Conservation (phyloP, 495 filamentous ascomycete genomes). For the Podospora australis region DNA sequence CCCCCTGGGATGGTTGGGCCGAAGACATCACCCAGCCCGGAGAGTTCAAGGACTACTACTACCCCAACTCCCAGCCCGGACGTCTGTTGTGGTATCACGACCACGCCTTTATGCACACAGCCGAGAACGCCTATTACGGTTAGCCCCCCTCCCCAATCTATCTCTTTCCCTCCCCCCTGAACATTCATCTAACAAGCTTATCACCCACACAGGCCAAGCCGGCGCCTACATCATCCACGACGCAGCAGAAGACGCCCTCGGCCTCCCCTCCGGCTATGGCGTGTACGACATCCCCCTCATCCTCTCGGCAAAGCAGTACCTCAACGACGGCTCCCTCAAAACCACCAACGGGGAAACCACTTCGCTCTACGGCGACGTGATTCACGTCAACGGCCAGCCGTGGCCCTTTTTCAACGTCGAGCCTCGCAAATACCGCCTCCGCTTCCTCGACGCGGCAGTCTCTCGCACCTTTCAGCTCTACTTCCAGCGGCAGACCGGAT, state of each 20-base stretch:
- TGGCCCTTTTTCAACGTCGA: slow-evolving; percentile 52
- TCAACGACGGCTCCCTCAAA: slow-evolving; percentile 39
- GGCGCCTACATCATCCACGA: slow-evolving; percentile 41
- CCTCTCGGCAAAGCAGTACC: slow-evolving; percentile 44
- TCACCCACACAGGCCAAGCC: slow-evolving; percentile 30
- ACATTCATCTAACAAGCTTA: not conserved
- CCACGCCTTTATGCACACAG: slow-evolving; percentile 41
- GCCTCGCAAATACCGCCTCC: slow-evolving; percentile 52
- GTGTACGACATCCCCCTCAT: slow-evolving; percentile 47
- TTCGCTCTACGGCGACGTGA: slow-evolving; percentile 48
- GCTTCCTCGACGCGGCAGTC: slow-evolving; percentile 45
- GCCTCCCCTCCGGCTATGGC: slow-evolving; percentile 42
- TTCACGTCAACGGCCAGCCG: slow-evolving; percentile 51
- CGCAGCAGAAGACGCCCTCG: slow-evolving; percentile 35
- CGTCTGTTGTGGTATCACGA: slow-evolving; percentile 56
- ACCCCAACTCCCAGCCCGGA: slow-evolving; percentile 45
- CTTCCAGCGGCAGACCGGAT: slow-evolving; percentile 24
- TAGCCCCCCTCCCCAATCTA: not conserved
- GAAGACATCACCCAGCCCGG: slow-evolving; percentile 42
- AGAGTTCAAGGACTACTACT: slow-evolving; percentile 57
- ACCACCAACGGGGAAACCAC: slow-evolving; percentile 30
- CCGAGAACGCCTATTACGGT: slow-evolving; percentile 47
- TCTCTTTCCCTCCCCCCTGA: not conserved
- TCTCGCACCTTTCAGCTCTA: slow-evolving; percentile 44
- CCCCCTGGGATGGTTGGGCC: slow-evolving; percentile 48